Conservation (phyloP, 805 yeast species). For the Wickerhamiella dianesei region DNA sequence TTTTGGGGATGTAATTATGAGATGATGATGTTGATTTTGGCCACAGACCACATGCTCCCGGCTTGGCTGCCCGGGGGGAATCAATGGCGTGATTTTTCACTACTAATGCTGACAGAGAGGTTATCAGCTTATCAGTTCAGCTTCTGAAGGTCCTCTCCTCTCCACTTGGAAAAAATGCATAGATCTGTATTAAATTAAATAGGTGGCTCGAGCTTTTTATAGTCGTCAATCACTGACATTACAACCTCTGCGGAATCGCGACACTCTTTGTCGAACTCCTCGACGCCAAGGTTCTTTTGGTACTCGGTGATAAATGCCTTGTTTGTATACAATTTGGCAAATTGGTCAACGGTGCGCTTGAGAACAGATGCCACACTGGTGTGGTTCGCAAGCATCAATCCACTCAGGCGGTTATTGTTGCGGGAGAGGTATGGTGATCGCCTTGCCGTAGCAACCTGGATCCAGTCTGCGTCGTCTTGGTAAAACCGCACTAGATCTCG, state of each 20-base stretch:
- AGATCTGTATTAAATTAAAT: background rate
- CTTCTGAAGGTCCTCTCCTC: too few species aligned
- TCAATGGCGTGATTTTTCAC: background rate
- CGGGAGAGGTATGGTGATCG: slow-evolving; percentile 47
- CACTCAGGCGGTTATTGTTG: slow-evolving; percentile 44
- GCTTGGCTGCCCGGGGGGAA: background rate
- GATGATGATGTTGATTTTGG: too few species aligned
- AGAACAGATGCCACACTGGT: slow-evolving; percentile 60
- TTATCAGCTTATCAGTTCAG: slow-evolving; percentile 1
- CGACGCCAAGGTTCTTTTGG: slow-evolving; percentile 30
- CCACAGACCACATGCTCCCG: too few species aligned
- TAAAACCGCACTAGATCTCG: slow-evolving; percentile 49
- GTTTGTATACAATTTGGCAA: slow-evolving; percentile 63
- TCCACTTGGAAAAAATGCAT: background rate
- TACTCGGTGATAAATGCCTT: slow-evolving; percentile 78
- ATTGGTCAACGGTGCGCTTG: slow-evolving; percentile 55
- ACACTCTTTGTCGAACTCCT: slow-evolving; percentile 78
- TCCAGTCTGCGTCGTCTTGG: slow-evolving; percentile 72
- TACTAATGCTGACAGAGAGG: too few species aligned
- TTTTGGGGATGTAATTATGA: too few species aligned
- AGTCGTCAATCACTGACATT: slow-evolving; percentile 61
- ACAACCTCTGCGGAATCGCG: slow-evolving; percentile 67
- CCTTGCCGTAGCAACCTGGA: slow-evolving; percentile 64
- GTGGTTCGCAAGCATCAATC: slow-evolving; percentile 72
- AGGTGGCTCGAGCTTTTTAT: slow-evolving; percentile 31